These are phyloP conservation scores for Incumbomyces lentus DNA, from an alignment of 2,329 filamentous ascomycete genomes.

Conservation along the genomic window DNA sequence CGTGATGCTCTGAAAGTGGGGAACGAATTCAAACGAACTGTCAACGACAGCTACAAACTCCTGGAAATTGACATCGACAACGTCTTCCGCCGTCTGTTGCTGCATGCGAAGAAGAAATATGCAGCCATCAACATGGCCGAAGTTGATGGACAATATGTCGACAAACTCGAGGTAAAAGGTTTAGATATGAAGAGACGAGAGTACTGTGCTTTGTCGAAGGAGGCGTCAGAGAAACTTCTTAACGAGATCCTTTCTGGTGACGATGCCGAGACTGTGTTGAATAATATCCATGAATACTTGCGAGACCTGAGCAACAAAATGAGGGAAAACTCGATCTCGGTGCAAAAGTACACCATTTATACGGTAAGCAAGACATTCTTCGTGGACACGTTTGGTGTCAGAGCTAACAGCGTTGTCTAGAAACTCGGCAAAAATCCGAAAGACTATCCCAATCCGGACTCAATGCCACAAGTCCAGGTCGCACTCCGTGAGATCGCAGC, in stretches of 20 bases:
- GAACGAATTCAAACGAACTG: conserved; percentile 84
- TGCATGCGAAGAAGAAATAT: conserved; percentile 99
- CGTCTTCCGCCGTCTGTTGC: conserved; percentile 79
- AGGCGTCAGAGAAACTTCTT: conserved; percentile 81
- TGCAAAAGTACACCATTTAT: conserved; percentile 90
- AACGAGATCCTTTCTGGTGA: conserved; percentile 91
- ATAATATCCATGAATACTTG: conserved; percentile 87
- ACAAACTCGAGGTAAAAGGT: conserved; percentile 96
- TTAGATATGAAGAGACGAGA: conserved; percentile 96
- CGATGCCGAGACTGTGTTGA: conserved; percentile 76
- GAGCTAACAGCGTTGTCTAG: conserved; percentile 22
- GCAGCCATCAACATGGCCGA: conserved; percentile 91
- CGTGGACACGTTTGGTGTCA: background rate
- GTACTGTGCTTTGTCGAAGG: conserved; percentile 91
- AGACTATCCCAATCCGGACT: conserved; percentile 87
- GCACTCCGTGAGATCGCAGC: conserved; percentile 77
- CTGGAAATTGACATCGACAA: conserved; percentile 98
- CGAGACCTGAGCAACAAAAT: conserved; percentile 76
- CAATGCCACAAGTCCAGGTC: conserved; percentile 95
- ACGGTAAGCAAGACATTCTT: conserved; percentile 41
- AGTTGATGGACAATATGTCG: conserved; percentile 75
- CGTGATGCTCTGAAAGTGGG: conserved; percentile 84
- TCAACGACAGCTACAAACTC: conserved; percentile 86
- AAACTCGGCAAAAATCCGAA: conserved; percentile 90
- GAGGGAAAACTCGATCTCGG: conserved; percentile 64